phyloP scores from a whole-genome alignment of 2,329 filamentous ascomycete species.

The Elsinoe arachidis region DNA sequence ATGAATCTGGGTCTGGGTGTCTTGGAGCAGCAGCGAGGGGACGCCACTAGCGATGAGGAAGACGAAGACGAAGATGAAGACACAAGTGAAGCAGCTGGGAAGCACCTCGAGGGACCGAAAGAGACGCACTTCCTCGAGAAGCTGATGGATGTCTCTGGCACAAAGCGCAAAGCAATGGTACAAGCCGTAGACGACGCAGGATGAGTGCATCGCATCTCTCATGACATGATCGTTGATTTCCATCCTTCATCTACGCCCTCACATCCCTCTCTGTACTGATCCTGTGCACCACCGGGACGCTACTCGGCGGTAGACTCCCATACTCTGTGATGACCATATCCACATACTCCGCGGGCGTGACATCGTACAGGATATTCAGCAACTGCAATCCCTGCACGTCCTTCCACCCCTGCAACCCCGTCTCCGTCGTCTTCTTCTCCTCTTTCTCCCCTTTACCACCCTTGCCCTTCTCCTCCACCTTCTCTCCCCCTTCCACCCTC shows the following conservation, averaged over 20 bases:
- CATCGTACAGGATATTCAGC: constrained; percentile 78
- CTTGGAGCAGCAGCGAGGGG: constrained; percentile 23
- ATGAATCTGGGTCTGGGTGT: constrained; percentile 30
- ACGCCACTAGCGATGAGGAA: constrained; percentile 9
- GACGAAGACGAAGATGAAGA: constrained; percentile 10
- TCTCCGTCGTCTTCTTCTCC: constrained; percentile 21
- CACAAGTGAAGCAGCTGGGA: background rate
- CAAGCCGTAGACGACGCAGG: constrained; percentile 14
- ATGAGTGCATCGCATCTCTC: background rate
- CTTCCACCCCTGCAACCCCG: constrained; percentile 44
- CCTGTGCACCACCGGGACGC: constrained; percentile 67
- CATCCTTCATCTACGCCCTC: constrained; percentile 8
- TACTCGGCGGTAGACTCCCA: constrained; percentile 75
- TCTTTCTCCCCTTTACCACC: constrained; percentile 26
- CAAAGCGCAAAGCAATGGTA: constrained; percentile 14
- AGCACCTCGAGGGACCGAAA: background rate
- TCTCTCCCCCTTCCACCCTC: constrained; percentile 12
- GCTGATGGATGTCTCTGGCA: constrained; percentile 19
- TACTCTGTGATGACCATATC: constrained; percentile 87
- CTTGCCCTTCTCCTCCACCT: constrained; percentile 17
- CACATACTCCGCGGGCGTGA: constrained; percentile 78
- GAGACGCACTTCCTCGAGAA: constrained; percentile 20
- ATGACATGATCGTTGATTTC: background rate
- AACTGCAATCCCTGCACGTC: constrained; percentile 54
- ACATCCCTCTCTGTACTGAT: constrained; percentile 37